phyloP scores from a whole-genome alignment of 345 rosid genomes.

The Bruguiera gymnorhiza region DNA sequence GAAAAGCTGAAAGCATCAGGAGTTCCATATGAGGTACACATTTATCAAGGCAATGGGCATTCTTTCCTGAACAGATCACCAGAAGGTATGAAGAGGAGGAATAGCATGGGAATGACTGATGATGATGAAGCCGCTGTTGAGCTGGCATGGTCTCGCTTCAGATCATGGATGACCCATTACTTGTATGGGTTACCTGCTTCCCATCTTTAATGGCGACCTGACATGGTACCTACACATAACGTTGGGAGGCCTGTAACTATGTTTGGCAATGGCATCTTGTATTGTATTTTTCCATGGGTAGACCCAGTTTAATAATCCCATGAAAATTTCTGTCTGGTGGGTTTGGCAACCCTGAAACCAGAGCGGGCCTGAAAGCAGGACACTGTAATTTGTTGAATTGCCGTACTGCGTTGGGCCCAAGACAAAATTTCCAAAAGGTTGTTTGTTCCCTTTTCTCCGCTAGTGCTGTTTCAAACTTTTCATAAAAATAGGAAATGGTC shows the following conservation, averaged over 20 bases:
- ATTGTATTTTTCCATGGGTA: too few relatives aligned
- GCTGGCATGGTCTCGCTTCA: slow-evolving; percentile 91
- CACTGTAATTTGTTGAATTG: too few relatives aligned
- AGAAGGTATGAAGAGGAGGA: slow-evolving; percentile 76
- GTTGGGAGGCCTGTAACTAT: not conserved
- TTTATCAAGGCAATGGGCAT: slow-evolving; percentile 68
- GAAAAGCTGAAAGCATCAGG: slow-evolving; percentile 80
- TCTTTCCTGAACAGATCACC: slow-evolving; percentile 84
- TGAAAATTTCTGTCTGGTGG: too few relatives aligned
- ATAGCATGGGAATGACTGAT: slow-evolving; percentile 78
- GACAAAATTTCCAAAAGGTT: too few relatives aligned
- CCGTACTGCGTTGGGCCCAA: too few relatives aligned
- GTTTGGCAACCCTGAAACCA: too few relatives aligned
- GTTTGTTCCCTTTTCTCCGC: too few relatives aligned
- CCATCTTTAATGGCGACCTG: not conserved
- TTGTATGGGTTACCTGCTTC: slow-evolving; percentile 15
- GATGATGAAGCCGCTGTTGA: slow-evolving; percentile 76
- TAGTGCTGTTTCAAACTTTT: too few relatives aligned
- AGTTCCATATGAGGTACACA: slow-evolving; percentile 69
- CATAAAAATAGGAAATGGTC: too few relatives aligned
- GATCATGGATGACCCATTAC: slow-evolving; percentile 73
- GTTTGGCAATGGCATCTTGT: too few relatives aligned
- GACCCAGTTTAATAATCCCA: too few relatives aligned
- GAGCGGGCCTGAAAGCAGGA: too few relatives aligned
- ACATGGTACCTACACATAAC: not conserved